Conservation (phyloP, 1,284 basidiomycete genomes). For the Malassezia sp. region DNA sequence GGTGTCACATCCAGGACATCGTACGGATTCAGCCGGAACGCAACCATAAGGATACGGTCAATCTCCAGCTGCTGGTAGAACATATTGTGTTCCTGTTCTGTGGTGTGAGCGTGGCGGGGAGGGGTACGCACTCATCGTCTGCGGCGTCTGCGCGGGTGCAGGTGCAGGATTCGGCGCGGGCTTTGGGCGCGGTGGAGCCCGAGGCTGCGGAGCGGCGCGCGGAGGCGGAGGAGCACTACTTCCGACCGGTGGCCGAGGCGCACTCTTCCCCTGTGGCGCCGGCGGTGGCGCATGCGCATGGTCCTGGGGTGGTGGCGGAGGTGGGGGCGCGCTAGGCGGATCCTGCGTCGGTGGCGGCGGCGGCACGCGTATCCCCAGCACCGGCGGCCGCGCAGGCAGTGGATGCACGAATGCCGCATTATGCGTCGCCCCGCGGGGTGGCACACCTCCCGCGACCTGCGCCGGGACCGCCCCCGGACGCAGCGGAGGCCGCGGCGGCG, state of each 20-base stretch:
- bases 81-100: slow-evolving; percentile 25
- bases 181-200: slow-evolving; percentile 13
- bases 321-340: too few species aligned
- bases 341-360: too few species aligned
- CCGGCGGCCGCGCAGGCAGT: too few species aligned
- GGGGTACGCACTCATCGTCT: background rate
- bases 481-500: slow-evolving; percentile 11
- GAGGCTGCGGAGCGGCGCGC: background rate
- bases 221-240: background rate
- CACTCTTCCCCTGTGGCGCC: too few species aligned
- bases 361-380: too few species aligned
- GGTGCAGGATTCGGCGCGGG: background rate
- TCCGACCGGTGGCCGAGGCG: too few species aligned
- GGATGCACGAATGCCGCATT: too few species aligned
- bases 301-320: too few species aligned
- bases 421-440: too few species aligned
- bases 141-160: background rate
- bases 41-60: slow-evolving; percentile 49
- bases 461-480: too few species aligned
- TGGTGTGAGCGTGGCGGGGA: background rate
- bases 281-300: too few species aligned
- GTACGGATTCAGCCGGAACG: slow-evolving; percentile 55
- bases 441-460: too few species aligned
- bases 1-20: slow-evolving; percentile 52
- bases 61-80: slow-evolving; percentile 49